Conservation (phyloP, 306 rosid genomes). For the Quercus aquifolioides region DNA sequence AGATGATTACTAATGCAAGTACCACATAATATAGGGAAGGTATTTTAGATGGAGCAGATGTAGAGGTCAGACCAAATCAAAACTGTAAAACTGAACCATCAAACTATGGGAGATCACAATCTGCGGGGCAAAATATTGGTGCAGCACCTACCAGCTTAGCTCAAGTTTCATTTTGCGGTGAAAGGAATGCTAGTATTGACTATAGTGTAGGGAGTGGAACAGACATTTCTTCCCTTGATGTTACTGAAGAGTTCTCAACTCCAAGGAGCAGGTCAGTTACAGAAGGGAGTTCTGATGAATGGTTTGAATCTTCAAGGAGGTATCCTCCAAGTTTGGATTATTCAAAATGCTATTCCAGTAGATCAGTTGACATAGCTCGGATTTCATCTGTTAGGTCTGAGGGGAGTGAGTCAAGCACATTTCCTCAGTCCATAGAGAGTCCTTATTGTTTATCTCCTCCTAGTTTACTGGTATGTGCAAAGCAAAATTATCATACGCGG, state of each 20-base stretch:
- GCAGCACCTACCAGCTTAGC: slow-evolving; percentile 24
- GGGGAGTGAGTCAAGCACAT: slow-evolving; percentile 24
- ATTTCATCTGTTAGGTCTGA: slow-evolving; percentile 26
- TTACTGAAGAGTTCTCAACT: slow-evolving; percentile 32
- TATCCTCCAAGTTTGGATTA: slow-evolving; percentile 29
- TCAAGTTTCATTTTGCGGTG: slow-evolving; percentile 38
- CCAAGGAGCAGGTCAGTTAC: slow-evolving; percentile 21
- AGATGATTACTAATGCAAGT: slow-evolving; percentile 29
- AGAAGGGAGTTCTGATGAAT: slow-evolving; percentile 30
- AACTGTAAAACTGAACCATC: slow-evolving; percentile 25
- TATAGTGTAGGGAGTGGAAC: slow-evolving; percentile 23
- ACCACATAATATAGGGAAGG: slow-evolving; percentile 37
- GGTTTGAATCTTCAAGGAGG: slow-evolving; percentile 33
- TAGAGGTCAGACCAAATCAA: slow-evolving; percentile 33
- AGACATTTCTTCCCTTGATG: slow-evolving; percentile 40
- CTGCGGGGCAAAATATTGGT: slow-evolving; percentile 22
- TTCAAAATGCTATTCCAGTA: slow-evolving; percentile 36
- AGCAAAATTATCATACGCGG: neutral
- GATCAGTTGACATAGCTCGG: slow-evolving; percentile 18
- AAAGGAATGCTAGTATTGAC: slow-evolving; percentile 29
- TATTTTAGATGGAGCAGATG: slow-evolving; percentile 29
- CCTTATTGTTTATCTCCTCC: slow-evolving; percentile 45
- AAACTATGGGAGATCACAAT: slow-evolving; percentile 33
- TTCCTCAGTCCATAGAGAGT: slow-evolving; percentile 23
- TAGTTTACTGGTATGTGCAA: slow-evolving; percentile 43